phyloP scores from a whole-genome alignment of 148 eudicot species.

The Fagopyrum esculentum region DNA sequence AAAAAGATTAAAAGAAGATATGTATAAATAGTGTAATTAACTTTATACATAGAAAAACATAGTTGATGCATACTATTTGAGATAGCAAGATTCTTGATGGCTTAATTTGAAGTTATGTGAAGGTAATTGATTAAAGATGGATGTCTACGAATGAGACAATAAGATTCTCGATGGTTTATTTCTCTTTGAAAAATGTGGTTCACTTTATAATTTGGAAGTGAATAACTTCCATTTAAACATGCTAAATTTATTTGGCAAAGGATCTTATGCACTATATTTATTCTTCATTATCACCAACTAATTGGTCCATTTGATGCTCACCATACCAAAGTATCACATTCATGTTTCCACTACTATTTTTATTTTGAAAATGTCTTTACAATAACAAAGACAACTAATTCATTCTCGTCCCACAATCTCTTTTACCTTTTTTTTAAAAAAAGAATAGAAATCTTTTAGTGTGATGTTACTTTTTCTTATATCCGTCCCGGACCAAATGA shows the following conservation, averaged over 20 bases:
- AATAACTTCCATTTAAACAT: not conserved
- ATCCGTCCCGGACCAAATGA: too few relatives aligned
- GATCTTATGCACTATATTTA: not conserved
- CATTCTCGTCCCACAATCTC: not conserved
- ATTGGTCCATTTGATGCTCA: slow-evolving; percentile 1
- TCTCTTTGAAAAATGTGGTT: not conserved
- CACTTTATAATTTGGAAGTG: not conserved
- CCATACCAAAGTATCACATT: not conserved
- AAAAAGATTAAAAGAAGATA: too few relatives aligned
- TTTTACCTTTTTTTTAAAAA: too few relatives aligned
- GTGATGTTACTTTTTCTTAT: too few relatives aligned
- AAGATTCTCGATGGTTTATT: not conserved
- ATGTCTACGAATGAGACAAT: not conserved
- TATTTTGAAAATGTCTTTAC: not conserved
- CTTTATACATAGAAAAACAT: too few relatives aligned
- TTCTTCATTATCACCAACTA: not conserved
- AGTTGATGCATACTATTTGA: not conserved
- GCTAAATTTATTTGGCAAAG: not conserved
- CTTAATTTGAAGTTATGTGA: not conserved
- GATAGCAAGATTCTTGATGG: not conserved
- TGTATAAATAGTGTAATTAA: too few relatives aligned
- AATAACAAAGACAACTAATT: not conserved
- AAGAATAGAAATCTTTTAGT: too few relatives aligned
- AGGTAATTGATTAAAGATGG: not conserved
- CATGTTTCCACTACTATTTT: slow-evolving; percentile 5